Percentiles rank a stretch among this genome's conserved stretches.
These are phyloP conservation scores for Tetrapyrgos nigripes DNA, from an alignment of 1,284 basidiomycete genomes.

Conservation along the genomic window DNA sequence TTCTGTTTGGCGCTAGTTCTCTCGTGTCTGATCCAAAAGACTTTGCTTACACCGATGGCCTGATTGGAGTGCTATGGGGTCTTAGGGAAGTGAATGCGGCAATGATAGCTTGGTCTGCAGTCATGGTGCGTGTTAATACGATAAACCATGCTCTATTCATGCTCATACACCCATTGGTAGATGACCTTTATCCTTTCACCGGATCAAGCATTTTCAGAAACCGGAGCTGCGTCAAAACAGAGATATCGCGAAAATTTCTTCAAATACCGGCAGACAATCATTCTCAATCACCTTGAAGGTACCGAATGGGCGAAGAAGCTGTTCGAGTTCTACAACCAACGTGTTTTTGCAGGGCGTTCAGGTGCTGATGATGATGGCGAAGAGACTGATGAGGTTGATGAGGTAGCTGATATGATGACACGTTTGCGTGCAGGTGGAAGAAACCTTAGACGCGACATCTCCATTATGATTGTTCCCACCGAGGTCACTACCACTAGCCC, in stretches of 20 bases:
- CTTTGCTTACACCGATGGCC: neutral
- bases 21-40: neutral
- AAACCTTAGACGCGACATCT: too few relatives aligned
- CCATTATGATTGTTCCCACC: too few relatives aligned
- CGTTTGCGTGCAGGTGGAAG: too few relatives aligned
- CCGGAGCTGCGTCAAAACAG: neutral
- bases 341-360: neutral
- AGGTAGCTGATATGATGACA: too few relatives aligned
- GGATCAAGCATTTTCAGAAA: neutral
- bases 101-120: slow-evolving; percentile 1
- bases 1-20: neutral
- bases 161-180: neutral
- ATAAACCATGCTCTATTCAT: neutral
- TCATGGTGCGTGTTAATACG: neutral
- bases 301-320: neutral
- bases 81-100: neutral
- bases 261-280: neutral
- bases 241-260: neutral
- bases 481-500: too few relatives aligned
- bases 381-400: neutral
- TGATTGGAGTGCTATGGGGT: neutral
- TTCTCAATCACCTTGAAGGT: neutral
- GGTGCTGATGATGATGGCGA: neutral
- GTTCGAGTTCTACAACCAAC: neutral
- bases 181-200: neutral